phyloP scores from a whole-genome alignment of 2,329 filamentous ascomycete species.

The Sporothrix curviconia region DNA sequence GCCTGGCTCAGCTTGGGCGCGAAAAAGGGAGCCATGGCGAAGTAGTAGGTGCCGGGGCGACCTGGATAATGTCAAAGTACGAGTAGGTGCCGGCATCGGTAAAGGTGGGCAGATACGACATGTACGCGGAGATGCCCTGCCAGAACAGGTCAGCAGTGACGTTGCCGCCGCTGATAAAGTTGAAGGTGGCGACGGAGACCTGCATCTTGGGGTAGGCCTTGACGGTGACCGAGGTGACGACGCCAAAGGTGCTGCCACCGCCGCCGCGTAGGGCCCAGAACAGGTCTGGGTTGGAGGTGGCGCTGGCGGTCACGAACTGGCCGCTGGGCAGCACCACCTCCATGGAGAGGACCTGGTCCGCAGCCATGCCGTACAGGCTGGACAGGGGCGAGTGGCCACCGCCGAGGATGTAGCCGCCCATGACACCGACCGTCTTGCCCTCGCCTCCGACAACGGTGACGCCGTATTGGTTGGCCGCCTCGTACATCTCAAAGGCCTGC shows the following conservation, averaged over 20 bases:
- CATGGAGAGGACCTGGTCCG: conserved; percentile 42
- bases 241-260: conserved; percentile 34
- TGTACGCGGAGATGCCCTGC: conserved; percentile 26
- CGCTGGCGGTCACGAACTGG: conserved; percentile 35
- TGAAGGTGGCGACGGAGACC: conserved; percentile 24
- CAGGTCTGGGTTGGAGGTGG: conserved; percentile 42
- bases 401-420: conserved; percentile 41
- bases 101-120: conserved; percentile 24
- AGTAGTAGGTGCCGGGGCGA: conserved; percentile 20
- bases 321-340: conserved; percentile 44
- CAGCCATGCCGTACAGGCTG: conserved; percentile 42
- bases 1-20: conserved; percentile 20
- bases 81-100: conserved; percentile 26
- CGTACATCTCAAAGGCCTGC: conserved; percentile 45
- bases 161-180: conserved; percentile 23
- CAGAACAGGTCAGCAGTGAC: conserved; percentile 37
- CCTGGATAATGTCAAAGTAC: conserved; percentile 25
- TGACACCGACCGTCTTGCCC: conserved; percentile 42
- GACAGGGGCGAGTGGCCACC: conserved; percentile 50
- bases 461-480: conserved; percentile 38
- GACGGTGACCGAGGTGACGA: conserved; percentile 28
- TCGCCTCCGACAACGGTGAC: conserved; percentile 45
- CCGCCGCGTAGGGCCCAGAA: conserved; percentile 50
- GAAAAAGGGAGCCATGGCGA: conserved; percentile 25
- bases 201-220: conserved; percentile 16